Conservation (phyloP, 2,329 filamentous ascomycete species). For the Metarhizium guizhouense region DNA sequence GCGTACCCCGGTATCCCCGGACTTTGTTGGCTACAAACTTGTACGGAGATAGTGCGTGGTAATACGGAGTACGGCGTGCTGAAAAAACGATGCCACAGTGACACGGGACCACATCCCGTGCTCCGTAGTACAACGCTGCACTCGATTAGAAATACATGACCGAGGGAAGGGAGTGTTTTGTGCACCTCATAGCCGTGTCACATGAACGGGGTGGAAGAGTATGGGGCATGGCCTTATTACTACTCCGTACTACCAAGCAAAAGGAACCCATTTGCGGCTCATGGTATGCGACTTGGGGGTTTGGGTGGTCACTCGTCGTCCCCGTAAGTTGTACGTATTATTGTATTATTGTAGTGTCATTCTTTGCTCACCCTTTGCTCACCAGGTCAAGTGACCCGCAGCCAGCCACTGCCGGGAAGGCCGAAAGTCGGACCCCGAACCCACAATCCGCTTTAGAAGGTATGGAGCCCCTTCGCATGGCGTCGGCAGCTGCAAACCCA, state of each 20-base stretch:
- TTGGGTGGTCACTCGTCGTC: too few relatives aligned
- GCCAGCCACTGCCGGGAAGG: conserved; percentile 3
- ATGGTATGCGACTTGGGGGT: too few relatives aligned
- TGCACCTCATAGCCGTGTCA: too few relatives aligned
- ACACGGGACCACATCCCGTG: neutral
- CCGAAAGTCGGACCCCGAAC: conserved; percentile 2
- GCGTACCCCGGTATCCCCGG: neutral
- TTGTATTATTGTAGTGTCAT: neutral
- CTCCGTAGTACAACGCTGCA: too few relatives aligned
- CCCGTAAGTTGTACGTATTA: too few relatives aligned
- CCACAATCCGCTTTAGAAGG: neutral
- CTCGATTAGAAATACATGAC: too few relatives aligned
- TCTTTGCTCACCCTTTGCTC: neutral
- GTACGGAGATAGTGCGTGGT: too few relatives aligned
- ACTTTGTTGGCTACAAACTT: neutral
- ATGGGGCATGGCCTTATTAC: too few relatives aligned
- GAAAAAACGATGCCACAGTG: neutral
- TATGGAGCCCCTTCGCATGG: conserved; percentile 1
- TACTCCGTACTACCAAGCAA: too few relatives aligned
- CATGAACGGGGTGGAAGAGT: too few relatives aligned
- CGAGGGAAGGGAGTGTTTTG: too few relatives aligned
- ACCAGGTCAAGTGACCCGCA: neutral
- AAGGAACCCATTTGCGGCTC: too few relatives aligned
- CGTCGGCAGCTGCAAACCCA: neutral
- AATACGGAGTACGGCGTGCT: neutral